Percentiles rank a stretch among this genome's conserved stretches.
phyloP scores from a whole-genome alignment of 1,139 yeast genomes.

The Saccharomyces hybrid region DNA sequence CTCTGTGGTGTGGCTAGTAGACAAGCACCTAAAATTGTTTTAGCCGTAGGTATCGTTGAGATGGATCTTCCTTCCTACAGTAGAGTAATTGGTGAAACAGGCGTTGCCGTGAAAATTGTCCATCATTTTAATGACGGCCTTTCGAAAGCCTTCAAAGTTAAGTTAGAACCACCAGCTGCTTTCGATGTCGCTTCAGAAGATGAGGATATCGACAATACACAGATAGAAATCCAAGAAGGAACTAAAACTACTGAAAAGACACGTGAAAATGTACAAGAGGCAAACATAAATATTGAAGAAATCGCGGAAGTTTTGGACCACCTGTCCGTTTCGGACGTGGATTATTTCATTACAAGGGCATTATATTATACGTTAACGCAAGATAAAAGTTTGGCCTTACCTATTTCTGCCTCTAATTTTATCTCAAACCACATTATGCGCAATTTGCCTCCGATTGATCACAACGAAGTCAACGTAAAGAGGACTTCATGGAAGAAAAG shows the following conservation, averaged over 20 bases:
- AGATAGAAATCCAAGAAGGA: constrained; percentile 7
- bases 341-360: constrained; percentile 63
- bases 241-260: constrained; percentile 6
- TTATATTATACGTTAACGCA: constrained; percentile 59
- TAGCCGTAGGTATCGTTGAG: constrained; percentile 68
- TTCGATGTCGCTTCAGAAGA: constrained; percentile 11
- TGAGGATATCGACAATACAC: constrained; percentile 10
- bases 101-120: constrained; percentile 57
- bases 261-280: constrained; percentile 13
- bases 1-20: constrained; percentile 68
- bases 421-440: constrained; percentile 61
- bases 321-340: constrained; percentile 63
- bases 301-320: constrained; percentile 32
- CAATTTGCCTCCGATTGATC: constrained; percentile 66
- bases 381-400: constrained; percentile 45
- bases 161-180: constrained; percentile 38
- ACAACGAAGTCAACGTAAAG: constrained; percentile 56
- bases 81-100: constrained; percentile 47
- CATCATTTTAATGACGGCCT: constrained; percentile 53
- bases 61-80: constrained; percentile 42
- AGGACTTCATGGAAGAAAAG: constrained; percentile 87
- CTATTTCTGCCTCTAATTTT: constrained; percentile 64
- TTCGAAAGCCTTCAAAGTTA: constrained; percentile 39
- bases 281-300: constrained; percentile 10
- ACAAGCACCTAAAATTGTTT: constrained; percentile 52